Evolutionary conservation across 2,329 filamentous ascomycete genomes (phyloP), one percentile per base, ranked within the genome.

Genomic region (Fusarium stilboides): DNA sequence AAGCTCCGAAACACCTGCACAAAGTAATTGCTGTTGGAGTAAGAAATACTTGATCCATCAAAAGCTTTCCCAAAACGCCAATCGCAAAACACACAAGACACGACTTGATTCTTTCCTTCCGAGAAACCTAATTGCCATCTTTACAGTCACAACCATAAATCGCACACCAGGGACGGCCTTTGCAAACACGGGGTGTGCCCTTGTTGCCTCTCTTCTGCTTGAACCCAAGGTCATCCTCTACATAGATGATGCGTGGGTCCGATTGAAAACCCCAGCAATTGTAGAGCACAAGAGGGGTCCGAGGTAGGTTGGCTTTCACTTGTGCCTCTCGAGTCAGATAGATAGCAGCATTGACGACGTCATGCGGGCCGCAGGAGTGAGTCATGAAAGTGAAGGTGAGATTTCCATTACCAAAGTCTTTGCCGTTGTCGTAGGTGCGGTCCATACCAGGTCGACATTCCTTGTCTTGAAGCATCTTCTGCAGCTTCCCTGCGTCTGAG

Each of bases 331-430:
- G 17, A 34, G 43, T 49, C n/a, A 55, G 26, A 14, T 34, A 22
- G 22, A 62, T 36, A 17, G 62, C 62, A 14, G 57, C 62, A 4
- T 37, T 19, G 20, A 69, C 45, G 20, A 53, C 24, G 10, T 17
- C 15, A 24, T 20, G 24, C 26, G 46, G 26, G 26, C n/a, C 42
- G 59, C 66, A 69, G 3, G 15, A n/a, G 13, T 24, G n/a, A n/a
- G n/a, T 22, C 43, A 52, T 56, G 45, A 52, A 68, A 42, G 55
- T 42, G 31, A 68, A 57, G 15, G 17, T 12, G n/a, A 67, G 45
- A 14, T 42, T 42, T 20, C 42, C 62, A 40, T 73, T 69, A 28
- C 69, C 69, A 58, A 62, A 74, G 47, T 33, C 57, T 49, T 51
- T 31, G 1, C 36, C 47, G 51, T 72, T 72, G 40, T 53, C 58